Percentiles rank a stretch among this genome's conserved stretches.
phyloP scores from a whole-genome alignment of 2,329 filamentous ascomycete genomes.

The Cryphonectria japonica region DNA sequence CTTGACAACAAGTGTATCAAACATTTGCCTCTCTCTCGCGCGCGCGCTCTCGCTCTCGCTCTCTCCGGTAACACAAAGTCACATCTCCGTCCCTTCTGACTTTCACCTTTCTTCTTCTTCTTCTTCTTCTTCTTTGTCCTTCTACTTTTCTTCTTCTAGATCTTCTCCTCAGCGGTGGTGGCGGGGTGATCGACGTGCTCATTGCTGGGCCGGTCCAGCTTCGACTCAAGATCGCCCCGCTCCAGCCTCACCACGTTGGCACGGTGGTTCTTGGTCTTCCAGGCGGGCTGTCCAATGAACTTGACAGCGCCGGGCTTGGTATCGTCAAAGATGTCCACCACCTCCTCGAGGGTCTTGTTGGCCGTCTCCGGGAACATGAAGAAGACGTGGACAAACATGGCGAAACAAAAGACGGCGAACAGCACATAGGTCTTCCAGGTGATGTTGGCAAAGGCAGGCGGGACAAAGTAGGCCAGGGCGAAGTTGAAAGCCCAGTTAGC shows the following conservation, averaged over 20 bases:
- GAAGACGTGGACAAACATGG: constrained; percentile 41
- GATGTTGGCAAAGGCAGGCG: constrained; percentile 43
- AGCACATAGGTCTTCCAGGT: constrained; percentile 43
- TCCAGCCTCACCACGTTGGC: constrained; percentile 38
- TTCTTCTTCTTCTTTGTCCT: too few species aligned
- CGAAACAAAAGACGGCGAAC: constrained; percentile 41
- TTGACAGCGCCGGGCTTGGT: constrained; percentile 41
- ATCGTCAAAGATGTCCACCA: constrained; percentile 41
- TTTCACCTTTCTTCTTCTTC: neutral
- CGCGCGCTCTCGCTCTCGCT: too few species aligned
- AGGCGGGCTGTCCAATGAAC: constrained; percentile 46
- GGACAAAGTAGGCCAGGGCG: constrained; percentile 45
- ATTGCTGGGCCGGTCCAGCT: constrained; percentile 10
- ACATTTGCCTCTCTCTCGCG: too few species aligned
- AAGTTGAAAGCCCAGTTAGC: constrained; percentile 48
- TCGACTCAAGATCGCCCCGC: constrained; percentile 42
- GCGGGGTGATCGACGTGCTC: constrained; percentile 4
- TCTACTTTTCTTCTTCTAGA: constrained; percentile 3
- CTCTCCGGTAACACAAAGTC: too few species aligned
- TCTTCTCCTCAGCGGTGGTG: constrained; percentile 7
- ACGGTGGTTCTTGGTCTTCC: constrained; percentile 47
- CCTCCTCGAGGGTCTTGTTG: constrained; percentile 42
- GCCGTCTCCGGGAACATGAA: constrained; percentile 42
- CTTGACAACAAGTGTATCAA: too few species aligned
- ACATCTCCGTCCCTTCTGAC: too few species aligned